Conservation (phyloP, 345 rosid species). For the Noccaea bulbosa region DNA sequence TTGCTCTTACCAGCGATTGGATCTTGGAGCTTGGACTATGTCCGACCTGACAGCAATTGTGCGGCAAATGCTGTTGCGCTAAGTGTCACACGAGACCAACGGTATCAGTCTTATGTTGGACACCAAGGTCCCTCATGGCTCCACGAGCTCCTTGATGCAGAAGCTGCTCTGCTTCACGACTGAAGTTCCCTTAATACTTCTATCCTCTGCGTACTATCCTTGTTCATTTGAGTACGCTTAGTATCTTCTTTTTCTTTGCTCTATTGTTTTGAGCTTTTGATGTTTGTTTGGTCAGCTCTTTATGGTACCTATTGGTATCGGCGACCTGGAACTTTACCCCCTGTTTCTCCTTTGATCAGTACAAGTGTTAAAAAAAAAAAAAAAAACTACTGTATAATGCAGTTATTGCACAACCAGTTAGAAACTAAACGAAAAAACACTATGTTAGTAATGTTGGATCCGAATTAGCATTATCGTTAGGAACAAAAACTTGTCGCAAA, state of each 20-base stretch:
- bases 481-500: neutral
- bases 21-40: too few species aligned
- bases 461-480: neutral
- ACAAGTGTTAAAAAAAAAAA: too few species aligned
- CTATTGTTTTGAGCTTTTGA: too few species aligned
- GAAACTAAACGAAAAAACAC: neutral
- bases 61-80: neutral
- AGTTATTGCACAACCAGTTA: neutral
- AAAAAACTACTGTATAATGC: neutral
- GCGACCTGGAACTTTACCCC: too few species aligned
- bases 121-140: neutral
- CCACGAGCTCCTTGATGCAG: neutral
- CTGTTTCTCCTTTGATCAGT: too few species aligned
- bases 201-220: too few species aligned
- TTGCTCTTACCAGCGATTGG: too few species aligned
- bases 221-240: fast-evolving
- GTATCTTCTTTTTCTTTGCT: fast-evolving
- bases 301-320: too few species aligned
- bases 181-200: too few species aligned
- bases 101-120: neutral
- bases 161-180: too few species aligned
- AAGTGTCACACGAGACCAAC: neutral
- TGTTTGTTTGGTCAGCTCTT: too few species aligned
- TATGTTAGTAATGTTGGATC: neutral
- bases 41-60: too few species aligned